Evolutionary conservation across 768 basidiomycete species (phyloP).

Genomic region (Tulasnella sp.): DNA sequence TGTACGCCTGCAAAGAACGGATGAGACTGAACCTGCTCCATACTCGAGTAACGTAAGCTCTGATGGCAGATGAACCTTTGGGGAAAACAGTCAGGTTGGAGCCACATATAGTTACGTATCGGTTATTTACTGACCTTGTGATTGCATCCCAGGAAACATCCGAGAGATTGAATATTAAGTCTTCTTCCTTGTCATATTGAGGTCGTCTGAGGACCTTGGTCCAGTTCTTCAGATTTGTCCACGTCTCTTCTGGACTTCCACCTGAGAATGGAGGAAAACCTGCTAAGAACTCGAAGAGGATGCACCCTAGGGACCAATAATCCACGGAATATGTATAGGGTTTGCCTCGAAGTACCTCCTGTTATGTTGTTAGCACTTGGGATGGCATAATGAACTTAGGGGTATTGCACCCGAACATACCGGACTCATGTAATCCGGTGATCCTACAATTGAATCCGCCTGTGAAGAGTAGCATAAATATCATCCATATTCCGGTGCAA

Average conservation of each 20-base stretch:
- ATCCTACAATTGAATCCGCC: constrained; percentile 95
- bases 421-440: constrained; percentile 95
- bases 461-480: constrained; percentile 5
- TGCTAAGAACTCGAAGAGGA: constrained; percentile 90
- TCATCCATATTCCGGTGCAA: background rate
- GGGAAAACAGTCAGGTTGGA: background rate
- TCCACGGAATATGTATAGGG: constrained; percentile 94
- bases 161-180: constrained; percentile 88
- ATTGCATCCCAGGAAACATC: constrained; percentile 93
- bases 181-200: constrained; percentile 90
- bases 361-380: constrained; percentile 21
- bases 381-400: background rate
- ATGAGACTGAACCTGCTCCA: constrained; percentile 59
- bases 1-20: constrained; percentile 68
- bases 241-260: constrained; percentile 89
- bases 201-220: constrained; percentile 80
- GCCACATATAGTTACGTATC: background rate
- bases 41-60: constrained; percentile 59
- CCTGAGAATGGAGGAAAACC: constrained; percentile 99
- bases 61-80: constrained; percentile 76
- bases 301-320: constrained; percentile 97
- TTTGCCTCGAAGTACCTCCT: constrained; percentile 84
- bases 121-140: constrained; percentile 42
- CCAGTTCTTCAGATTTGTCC: constrained; percentile 99
- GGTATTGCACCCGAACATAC: background rate